Base-by-base conservation (phyloP, 495 filamentous ascomycete genomes). In the Penicillium cosmopolitanum region DNA sequence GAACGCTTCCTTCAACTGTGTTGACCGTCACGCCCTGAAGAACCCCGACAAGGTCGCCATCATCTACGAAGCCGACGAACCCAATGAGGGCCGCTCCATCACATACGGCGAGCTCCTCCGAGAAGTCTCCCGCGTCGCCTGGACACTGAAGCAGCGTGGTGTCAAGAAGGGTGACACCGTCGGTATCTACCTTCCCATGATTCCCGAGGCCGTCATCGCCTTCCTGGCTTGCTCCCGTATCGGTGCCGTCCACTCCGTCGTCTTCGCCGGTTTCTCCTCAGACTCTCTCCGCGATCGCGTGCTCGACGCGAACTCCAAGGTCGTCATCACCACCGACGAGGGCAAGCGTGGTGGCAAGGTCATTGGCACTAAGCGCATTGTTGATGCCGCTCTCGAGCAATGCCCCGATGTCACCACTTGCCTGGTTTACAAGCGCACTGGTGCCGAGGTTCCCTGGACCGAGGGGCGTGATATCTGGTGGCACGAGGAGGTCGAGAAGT, bases 291-390 rank as follows among this genome's bases (percentile, higher is more conserved):
- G 93, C 55, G 95, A 99, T 75, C 95, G 95, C 73, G 93, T 98
- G 57, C 77, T 94, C 42, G 95, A 99, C 71, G 95, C 89, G 53
- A 74, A 90, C 50, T 93, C 89, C 67, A 94, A 87, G 75, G 89
- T 98, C 36, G 90, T 97, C 71, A 96, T 99, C 68, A 98, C 96
- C 36, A 89, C 91, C 18, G 95, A 98, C 71, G 96, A 98, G 83
- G 96, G 95, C 65, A 96, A 94, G 84, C 90, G 96, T 66, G 95
- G 96, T 70, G 95, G 95, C 58, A 99, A 98, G 82, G 77, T 96
- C 62, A 98, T 99, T 68, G 93, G 92, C 51, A 98, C 96, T 56
- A 98, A 99, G 87, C 95, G 95, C 82, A 98, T 99, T 72, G 95
- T 98, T 55, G 95, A 99, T 68, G 96, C 98, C 73, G 95, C 95